Base-by-base conservation (phyloP, 2,329 filamentous ascomycete genomes). In the Fusarium longipes region DNA sequence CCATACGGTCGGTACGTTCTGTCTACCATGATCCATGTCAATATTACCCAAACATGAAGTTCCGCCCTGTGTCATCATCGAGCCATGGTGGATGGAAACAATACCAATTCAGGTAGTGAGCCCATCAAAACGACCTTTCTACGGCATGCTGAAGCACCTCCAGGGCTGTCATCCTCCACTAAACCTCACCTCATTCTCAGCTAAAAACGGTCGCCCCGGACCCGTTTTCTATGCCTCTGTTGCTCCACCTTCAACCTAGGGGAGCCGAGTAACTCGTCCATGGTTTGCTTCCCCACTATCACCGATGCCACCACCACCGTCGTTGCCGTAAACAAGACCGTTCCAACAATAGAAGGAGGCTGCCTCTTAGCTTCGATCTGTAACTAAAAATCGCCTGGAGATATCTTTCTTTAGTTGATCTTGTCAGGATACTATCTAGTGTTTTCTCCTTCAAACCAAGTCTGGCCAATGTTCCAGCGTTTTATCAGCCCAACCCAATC, bases 321-420 rank as follows among this genome's bases (percentile, higher is more conserved):
- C 52, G 51, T 56, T 25, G 59, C 56, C 61, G 57, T 63, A 63
- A 69, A 68, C 56, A 69, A 59, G 36, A 47, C 43, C 18, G 49
- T 65, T 65, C 65, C 65, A 68, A 68, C 65, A 68, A 68, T 67
- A 67, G 65, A 61, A 63, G 33, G 45, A 56, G 65, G 65, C 49
- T 68, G 54, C 65, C 60, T 68, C 64, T 60, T 65, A 63, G 50
- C 43, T 45, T 42, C 29, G 45, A 42, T 64, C 58, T 64, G 58
- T 63, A 63, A 64, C 59, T 40, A 51, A 49, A 35, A 44, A 32
- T n/a, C 42, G 42, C 40, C 44, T 39, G 18, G 36, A 40, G 43
- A 44, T 47, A 30, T 24, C 25, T n/a, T 42, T 22, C 22, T 24
- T 42, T 22, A 30, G 33, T 30, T 40, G 24, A 15, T 15, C n/a